Evolutionary conservation across 78 protist genomes (phyloP), one percentile per base, ranked within the genome.

Genomic region (Chrysochromulina tobinii): DNA sequence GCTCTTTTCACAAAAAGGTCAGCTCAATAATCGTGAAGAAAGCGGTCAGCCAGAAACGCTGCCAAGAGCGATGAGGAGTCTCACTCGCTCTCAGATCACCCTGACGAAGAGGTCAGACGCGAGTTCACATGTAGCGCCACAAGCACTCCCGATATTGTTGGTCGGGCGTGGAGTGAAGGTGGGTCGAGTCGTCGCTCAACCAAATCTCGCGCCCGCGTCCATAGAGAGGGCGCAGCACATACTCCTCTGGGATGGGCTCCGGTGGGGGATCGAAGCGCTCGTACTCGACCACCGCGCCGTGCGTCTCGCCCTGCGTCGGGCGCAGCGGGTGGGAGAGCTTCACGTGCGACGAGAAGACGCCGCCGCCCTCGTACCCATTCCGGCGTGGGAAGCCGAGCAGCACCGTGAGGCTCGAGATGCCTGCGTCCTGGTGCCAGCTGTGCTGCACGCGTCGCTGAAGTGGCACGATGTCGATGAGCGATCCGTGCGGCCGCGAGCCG

Each of bases 121-220:
- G 38, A 38, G 38, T 38, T 38, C 38, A 75, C 83, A 75, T 75
- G 83, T 48, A 75, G 20, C 83, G 3, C 83, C 83, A 75, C 23
- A 75, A 11, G 38, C 27, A 2, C 83, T 75, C 83, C 6, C 83
- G 3, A 3, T 2, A 1, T 23, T 75, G 83, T 8, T 23, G 55
- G 21, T 75, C 83, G 83, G 79, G 83, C 83, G 83, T 50, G 11
- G 83, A 75, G 83, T 75, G 83, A 23, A 75, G 57, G 57, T 75
- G 83, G n/a, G 2, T 2, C 58, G 83, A 1, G 83, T 75, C 83
- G 58, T 50, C 58, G n/a, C 8, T 9, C 25, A 75, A 0, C 83
- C 83, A 75, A 3, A 75, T 12, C 58, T 75, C 83, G 12, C 83
- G 54, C 23, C 83, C 83, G 57, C 58, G 55, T 15, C 18, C 3